A percentile compares a stretch with the other conserved stretches of the same genome.
phyloP scores from a whole-genome alignment of 805 yeast genomes.

The Saccharomyces eubayanus region DNA sequence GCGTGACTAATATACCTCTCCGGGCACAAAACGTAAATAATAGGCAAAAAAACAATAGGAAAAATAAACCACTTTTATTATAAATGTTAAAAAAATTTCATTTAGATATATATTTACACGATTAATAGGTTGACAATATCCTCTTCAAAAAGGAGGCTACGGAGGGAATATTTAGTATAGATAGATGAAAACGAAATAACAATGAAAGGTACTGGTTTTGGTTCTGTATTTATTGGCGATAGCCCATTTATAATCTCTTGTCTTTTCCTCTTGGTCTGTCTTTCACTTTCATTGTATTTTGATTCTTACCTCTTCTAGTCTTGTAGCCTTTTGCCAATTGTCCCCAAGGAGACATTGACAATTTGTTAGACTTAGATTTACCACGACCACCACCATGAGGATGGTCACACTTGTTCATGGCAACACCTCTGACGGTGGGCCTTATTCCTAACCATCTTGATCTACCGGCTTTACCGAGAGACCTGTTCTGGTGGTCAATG shows the following conservation, averaged over 20 bases:
- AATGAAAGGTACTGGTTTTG: neutral
- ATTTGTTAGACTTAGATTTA: slow-evolving; percentile 91
- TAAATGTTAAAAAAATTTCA: neutral
- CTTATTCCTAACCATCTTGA: slow-evolving; percentile 85
- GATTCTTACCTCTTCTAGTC: slow-evolving; percentile 85
- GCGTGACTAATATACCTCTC: neutral
- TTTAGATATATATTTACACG: neutral
- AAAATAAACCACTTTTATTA: neutral
- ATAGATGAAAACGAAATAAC: neutral
- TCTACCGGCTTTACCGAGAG: slow-evolving; percentile 96
- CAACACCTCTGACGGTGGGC: slow-evolving; percentile 95
- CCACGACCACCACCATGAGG: slow-evolving; percentile 99
- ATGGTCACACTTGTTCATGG: slow-evolving; percentile 95
- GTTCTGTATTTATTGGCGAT: slow-evolving; percentile 2
- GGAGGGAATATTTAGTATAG: neutral
- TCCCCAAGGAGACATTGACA: slow-evolving; percentile 96
- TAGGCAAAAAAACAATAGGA: neutral
- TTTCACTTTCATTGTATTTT: slow-evolving; percentile 74
- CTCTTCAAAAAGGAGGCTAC: neutral
- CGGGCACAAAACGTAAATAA: neutral
- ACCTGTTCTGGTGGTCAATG: slow-evolving; percentile 79
- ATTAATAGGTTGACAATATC: neutral
- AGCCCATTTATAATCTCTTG: slow-evolving; percentile 12
- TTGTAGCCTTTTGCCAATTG: slow-evolving; percentile 83
- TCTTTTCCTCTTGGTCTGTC: slow-evolving; percentile 82